Conservation (phyloP, 192 early-diverging fungal genomes). For the Gamsiella multidivaricata region DNA sequence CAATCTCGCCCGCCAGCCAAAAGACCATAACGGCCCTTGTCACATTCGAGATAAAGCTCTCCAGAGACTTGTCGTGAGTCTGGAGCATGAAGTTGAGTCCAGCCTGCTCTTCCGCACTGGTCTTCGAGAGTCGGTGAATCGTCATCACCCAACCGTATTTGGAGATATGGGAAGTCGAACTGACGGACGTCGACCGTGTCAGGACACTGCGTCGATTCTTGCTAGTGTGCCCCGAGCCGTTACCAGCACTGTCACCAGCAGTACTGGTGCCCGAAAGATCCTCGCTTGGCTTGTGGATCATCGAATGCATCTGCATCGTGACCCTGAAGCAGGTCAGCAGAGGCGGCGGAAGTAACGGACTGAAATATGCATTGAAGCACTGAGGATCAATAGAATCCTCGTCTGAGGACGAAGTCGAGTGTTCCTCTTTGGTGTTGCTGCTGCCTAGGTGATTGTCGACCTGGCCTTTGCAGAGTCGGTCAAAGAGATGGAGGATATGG, state of each 20-base stretch:
- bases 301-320: slow-evolving; percentile 46
- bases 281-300: slow-evolving; percentile 18
- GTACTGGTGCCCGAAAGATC: not conserved
- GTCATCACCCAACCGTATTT: slow-evolving; percentile 53
- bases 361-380: slow-evolving; percentile 39
- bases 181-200: slow-evolving; percentile 37
- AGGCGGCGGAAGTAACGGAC: slow-evolving; percentile 26
- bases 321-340: slow-evolving; percentile 41
- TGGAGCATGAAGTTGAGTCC: slow-evolving; percentile 48
- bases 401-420: not conserved
- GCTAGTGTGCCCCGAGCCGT: slow-evolving; percentile 4
- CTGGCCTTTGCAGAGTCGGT: slow-evolving; percentile 18
- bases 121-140: slow-evolving; percentile 45
- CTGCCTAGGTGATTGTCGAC: not conserved
- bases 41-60: slow-evolving; percentile 45
- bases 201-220: slow-evolving; percentile 15
- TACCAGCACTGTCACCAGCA: not conserved
- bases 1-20: slow-evolving; percentile 47
- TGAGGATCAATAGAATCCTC: slow-evolving; percentile 33
- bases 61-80: slow-evolving; percentile 42
- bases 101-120: slow-evolving; percentile 46
- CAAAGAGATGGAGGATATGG: slow-evolving; percentile 29
- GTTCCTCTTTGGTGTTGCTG: slow-evolving; percentile 7
- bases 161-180: slow-evolving; percentile 32
- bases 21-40: slow-evolving; percentile 45